phyloP scores from a whole-genome alignment of 1,284 basidiomycete genomes.

The Ceraceosorus guamensis region DNA sequence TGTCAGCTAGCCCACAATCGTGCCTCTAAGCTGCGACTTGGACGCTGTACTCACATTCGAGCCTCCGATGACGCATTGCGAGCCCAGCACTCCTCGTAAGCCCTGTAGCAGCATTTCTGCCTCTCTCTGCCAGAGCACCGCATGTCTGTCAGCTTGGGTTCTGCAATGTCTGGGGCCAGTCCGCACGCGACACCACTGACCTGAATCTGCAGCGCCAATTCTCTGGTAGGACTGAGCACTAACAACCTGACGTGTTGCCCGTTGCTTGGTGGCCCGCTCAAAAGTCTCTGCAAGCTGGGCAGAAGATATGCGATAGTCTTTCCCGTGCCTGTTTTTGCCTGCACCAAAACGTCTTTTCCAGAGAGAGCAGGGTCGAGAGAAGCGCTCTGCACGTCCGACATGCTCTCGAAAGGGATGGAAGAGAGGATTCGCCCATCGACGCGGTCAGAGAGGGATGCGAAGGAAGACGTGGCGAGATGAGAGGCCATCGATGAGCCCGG shows the following conservation, averaged over 20 bases:
- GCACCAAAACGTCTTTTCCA: constrained; percentile 57
- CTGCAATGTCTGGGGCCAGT: not conserved
- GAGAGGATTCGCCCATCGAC: constrained; percentile 4
- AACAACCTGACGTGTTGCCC: constrained; percentile 41
- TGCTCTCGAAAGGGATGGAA: constrained; percentile 48
- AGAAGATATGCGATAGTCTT: constrained; percentile 87
- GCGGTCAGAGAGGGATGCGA: no score
- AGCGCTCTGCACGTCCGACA: constrained; percentile 53
- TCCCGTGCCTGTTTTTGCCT: constrained; percentile 86
- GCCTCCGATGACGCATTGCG: constrained; percentile 51
- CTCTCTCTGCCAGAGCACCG: constrained; percentile 18
- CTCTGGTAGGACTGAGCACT: constrained; percentile 53
- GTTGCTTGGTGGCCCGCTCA: constrained; percentile 17
- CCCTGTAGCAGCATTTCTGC: constrained; percentile 31
- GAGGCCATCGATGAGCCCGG: no score
- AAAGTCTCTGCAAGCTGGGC: constrained; percentile 64
- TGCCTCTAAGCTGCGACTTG: constrained; percentile 5
- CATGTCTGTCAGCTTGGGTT: not conserved
- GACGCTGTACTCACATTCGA: constrained; percentile 40
- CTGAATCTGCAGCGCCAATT: constrained; percentile 51
- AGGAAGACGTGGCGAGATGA: no score
- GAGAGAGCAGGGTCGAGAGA: constrained; percentile 52
- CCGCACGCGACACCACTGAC: not conserved
- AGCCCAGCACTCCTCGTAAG: constrained; percentile 31
- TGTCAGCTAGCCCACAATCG: not conserved